Base-by-base conservation (phyloP, 139 green algal genomes). In the Micractinium sp. region DNA sequence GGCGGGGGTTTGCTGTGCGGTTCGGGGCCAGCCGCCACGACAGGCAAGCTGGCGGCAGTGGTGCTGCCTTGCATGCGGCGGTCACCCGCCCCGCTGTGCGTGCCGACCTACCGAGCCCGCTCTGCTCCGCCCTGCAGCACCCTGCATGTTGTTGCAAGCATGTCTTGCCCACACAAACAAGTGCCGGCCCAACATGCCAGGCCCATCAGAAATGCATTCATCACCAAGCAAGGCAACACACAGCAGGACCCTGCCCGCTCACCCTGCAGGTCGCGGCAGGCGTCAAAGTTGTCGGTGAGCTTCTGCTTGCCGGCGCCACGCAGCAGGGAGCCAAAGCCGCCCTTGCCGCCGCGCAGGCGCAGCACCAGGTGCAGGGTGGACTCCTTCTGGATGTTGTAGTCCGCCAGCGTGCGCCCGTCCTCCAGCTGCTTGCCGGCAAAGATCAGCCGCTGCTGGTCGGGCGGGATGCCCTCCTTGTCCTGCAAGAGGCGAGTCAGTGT, bases 291-390 rank as follows among this genome's bases (percentile, higher is more conserved):
- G 87, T 94, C 95, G 16, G 95, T 98, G 29, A 97, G 90, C 82
- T 97, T 96, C 5, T 94, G 95, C 25, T 96, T 93, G 31, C 96
- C 97, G n/a, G 96, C 95, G 25, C 94, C 96, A n/a, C 97, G 94
- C 84, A 99, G 94, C 90, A 98, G 90, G 2, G 97, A 96, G 0
- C 97, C 97, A 92, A 99, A 99, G 61, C 97, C 97, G 19, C 97
- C 97, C 92, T 99, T 99, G 90, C 97, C 97, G 82, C 97, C 97
- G 74, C 96, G 94, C 89, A 99, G 95, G 38, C 97, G 96, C 79
- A 99, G 95, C 91, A 99, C 97, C 92, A 99, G 87, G 92, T 99
- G 97, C 33, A 99, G 95, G 3, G 97, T 99, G n/a, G 96, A 97
- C 93, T 99, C 77, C 33, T 97, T 97, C 94, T 98, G 95, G 93